A percentile compares a stretch with the other conserved stretches of the same genome.
Conservation (phyloP, 441 rosid genomes). For the Melastoma candidum region DNA sequence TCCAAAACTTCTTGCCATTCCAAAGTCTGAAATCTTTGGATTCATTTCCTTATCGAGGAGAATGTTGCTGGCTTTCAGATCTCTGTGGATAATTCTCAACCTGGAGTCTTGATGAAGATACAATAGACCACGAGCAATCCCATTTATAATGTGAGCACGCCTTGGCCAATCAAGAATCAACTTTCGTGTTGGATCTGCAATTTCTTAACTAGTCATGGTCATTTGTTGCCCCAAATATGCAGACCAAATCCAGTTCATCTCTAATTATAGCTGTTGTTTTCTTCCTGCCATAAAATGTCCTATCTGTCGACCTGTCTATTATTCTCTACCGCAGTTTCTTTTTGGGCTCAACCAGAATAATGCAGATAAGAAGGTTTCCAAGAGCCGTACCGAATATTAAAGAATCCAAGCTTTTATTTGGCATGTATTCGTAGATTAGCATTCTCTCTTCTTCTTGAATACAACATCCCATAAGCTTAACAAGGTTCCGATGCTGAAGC, state of each 20-base stretch:
- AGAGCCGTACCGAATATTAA: conserved; percentile 23
- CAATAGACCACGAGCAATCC: conserved; percentile 30
- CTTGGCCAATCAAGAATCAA: conserved; percentile 20
- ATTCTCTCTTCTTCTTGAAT: conserved; percentile 23
- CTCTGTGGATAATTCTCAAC: conserved; percentile 29
- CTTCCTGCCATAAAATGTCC: too few species aligned
- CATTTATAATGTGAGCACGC: conserved; percentile 21
- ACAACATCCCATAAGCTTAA: conserved; percentile 35
- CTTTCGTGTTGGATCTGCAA: conserved; percentile 13
- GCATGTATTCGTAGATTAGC: conserved; percentile 31
- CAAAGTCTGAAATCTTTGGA: conserved; percentile 44
- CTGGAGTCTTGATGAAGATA: conserved; percentile 34
- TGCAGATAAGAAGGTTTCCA: background rate
- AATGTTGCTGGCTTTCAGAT: conserved; percentile 27
- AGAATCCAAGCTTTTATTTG: conserved; percentile 32
- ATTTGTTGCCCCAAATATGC: background rate
- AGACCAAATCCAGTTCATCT: too few species aligned
- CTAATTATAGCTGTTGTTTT: too few species aligned
- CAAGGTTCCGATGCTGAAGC: conserved; percentile 36
- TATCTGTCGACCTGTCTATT: too few species aligned
- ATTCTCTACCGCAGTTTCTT: too few species aligned
- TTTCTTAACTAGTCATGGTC: background rate
- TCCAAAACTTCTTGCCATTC: conserved; percentile 30
- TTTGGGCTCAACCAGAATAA: too few species aligned
- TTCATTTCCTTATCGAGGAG: conserved; percentile 30